Conservation (phyloP, 1,139 yeast genomes). For the Kurtzmaniella quercitrusa region DNA sequence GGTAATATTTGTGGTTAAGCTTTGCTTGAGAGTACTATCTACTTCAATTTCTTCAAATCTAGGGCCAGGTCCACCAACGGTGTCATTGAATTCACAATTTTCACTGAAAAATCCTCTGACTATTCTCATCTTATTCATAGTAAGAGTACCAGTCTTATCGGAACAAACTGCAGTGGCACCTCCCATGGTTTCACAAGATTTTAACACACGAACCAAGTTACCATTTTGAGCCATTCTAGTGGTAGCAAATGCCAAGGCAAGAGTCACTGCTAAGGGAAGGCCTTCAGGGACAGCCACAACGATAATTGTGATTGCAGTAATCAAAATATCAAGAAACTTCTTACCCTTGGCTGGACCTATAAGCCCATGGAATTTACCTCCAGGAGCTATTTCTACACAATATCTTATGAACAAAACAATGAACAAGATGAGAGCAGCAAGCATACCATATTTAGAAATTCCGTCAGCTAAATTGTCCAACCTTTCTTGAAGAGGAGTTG, state of each 20-base stretch:
- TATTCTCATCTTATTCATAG: conserved; percentile 89
- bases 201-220: conserved; percentile 87
- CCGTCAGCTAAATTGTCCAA: conserved; percentile 83
- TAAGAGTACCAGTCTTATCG: conserved; percentile 94
- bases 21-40: conserved; percentile 24
- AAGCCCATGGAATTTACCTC: conserved; percentile 38
- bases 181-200: conserved; percentile 98
- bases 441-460: conserved; percentile 87
- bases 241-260: conserved; percentile 95
- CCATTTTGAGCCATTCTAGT: conserved; percentile 97
- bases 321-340: conserved; percentile 76
- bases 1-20: conserved; percentile 58
- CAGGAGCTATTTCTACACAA: conserved; percentile 59
- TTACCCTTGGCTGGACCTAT: conserved; percentile 78
- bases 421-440: conserved; percentile 78
- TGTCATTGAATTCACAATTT: conserved; percentile 40
- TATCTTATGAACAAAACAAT: conserved; percentile 75
- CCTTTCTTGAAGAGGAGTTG: conserved; percentile 85
- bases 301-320: conserved; percentile 85
- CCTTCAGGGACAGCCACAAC: conserved; percentile 99
- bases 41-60: conserved; percentile 28
- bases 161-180: conserved; percentile 97
- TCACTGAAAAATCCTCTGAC: conserved; percentile 68
- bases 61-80: conserved; percentile 22
- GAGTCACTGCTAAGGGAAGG: conserved; percentile 90